Percentiles rank a stretch among this genome's conserved stretches.
phyloP scores from a whole-genome alignment of 192 early-diverging fungal species.

The Dispira simplex region DNA sequence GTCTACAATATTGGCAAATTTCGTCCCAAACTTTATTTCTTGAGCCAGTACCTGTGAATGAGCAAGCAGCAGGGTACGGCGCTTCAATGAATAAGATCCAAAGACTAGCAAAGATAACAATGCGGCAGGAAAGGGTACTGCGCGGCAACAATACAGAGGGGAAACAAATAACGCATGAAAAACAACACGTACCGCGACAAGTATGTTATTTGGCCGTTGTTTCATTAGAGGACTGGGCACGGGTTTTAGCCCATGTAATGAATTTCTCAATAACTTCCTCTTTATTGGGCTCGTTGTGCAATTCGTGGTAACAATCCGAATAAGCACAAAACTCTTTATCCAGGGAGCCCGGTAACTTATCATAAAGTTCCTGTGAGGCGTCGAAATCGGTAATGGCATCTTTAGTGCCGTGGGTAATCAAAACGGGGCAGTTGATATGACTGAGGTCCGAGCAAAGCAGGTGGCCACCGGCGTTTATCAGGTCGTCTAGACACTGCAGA shows the following conservation, averaged over 20 bases:
- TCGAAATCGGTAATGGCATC: conserved; percentile 24
- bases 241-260: not conserved
- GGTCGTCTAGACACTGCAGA: conserved; percentile 6
- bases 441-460: conserved; percentile 14
- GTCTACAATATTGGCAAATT: no score
- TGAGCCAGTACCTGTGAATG: no score
- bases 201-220: no score
- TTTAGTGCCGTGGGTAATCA: conserved; percentile 23
- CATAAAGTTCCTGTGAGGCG: conserved; percentile 18
- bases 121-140: no score
- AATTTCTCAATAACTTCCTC: conserved; percentile 7
- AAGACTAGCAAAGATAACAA: no score
- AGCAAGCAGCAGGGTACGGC: no score
- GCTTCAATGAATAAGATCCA: no score
- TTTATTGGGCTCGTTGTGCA: conserved; percentile 6
- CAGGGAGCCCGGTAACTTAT: conserved; percentile 17
- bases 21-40: no score
- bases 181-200: no score
- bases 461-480: conserved; percentile 12
- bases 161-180: no score
- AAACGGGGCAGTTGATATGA: conserved; percentile 19
- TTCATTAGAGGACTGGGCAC: no score
- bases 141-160: no score
- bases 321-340: conserved; percentile 19
- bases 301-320: not conserved